Evolutionary conservation across 306 rosid genomes (phyloP).

Genomic region (Lagenaria siceraria): DNA sequence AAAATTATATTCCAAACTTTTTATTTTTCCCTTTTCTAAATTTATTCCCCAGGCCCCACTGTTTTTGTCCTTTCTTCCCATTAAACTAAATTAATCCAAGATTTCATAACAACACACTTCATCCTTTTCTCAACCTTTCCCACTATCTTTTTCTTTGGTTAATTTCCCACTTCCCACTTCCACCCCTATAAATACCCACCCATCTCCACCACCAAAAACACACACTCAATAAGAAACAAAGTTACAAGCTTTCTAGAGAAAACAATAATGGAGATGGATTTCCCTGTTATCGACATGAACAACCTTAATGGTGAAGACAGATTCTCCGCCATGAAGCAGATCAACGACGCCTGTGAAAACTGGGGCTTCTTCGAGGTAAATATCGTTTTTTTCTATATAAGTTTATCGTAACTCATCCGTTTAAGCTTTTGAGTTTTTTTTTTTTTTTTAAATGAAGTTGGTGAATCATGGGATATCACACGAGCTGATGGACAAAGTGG

Average conservation of each 20-base stretch:
- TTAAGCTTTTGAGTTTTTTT: background rate
- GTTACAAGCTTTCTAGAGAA: background rate
- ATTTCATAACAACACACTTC: background rate
- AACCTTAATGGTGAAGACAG: constrained; percentile 57
- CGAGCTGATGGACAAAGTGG: constrained; percentile 78
- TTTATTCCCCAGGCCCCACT: no score
- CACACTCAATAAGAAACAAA: background rate
- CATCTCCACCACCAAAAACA: background rate
- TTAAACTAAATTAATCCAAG: no score
- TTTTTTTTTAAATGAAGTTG: constrained; percentile 24
- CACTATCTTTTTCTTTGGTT: background rate
- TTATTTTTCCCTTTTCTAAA: no score
- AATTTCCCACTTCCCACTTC: background rate
- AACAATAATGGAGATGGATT: constrained; percentile 18
- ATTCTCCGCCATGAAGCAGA: constrained; percentile 42
- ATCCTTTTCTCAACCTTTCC: background rate
- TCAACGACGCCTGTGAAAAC: constrained; percentile 81
- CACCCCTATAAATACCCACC: constrained; percentile 3
- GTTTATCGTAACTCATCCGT: background rate
- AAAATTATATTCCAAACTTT: no score
- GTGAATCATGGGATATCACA: constrained; percentile 72
- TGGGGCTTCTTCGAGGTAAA: constrained; percentile 96
- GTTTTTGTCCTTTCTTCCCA: background rate
- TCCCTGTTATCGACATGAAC: constrained; percentile 73
- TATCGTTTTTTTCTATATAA: no score